These are phyloP conservation scores for Pisolithus orientalis DNA, from an alignment of 768 basidiomycete species.

Conservation along the genomic window DNA sequence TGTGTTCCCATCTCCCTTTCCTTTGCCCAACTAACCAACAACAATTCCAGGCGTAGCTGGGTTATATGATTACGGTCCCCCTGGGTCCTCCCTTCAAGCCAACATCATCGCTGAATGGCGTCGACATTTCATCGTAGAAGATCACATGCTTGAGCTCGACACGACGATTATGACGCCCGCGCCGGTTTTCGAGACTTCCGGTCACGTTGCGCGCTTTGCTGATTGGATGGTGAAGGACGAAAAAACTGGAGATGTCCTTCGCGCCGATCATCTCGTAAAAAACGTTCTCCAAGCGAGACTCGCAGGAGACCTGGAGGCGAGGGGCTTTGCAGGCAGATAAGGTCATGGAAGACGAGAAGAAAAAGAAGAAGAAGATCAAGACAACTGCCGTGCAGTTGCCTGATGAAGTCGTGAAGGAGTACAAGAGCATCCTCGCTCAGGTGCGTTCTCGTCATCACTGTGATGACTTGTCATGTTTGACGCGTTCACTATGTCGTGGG, in stretches of 20 bases:
- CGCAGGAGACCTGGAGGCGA: constrained; percentile 85
- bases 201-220: constrained; percentile 95
- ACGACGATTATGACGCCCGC: constrained; percentile 97
- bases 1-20: constrained; percentile 29
- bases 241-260: constrained; percentile 92
- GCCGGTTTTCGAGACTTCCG: constrained; percentile 92
- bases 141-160: constrained; percentile 97
- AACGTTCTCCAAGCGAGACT: constrained; percentile 85
- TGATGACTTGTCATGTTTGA: not conserved
- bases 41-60: constrained; percentile 78
- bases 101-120: constrained; percentile 97
- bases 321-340: constrained; percentile 66
- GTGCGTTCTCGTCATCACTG: constrained; percentile 35
- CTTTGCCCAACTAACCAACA: not conserved
- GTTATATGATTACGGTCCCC: constrained; percentile 96
- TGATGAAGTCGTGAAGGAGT: constrained; percentile 69
- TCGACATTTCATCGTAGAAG: constrained; percentile 96
- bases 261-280: constrained; percentile 95
- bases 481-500: not conserved
- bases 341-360: constrained; percentile 41
- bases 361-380: constrained; percentile 70
- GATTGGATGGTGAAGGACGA: constrained; percentile 99
- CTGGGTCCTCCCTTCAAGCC: constrained; percentile 91
- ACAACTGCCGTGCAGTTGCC: constrained; percentile 60
- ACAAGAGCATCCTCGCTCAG: constrained; percentile 83